Evolutionary conservation across 345 rosid genomes (phyloP), one percentile per base, ranked within the genome.

Genomic region (Geranium rotundifolium): DNA sequence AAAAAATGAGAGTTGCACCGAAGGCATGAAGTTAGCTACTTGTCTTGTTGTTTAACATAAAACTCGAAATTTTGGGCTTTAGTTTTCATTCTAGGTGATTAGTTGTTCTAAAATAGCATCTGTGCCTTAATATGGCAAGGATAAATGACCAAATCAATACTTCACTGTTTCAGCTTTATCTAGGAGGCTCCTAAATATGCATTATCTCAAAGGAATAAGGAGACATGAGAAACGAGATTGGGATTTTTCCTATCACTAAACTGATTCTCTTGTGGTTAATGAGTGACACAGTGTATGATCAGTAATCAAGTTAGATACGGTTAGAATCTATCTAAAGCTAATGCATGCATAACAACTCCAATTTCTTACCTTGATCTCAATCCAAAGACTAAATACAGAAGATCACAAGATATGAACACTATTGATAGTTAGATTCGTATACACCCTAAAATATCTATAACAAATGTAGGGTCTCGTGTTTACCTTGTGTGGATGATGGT

Each of bases 401-500:
- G 41, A 34, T 34, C 41, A 34, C 10, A 46, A 46, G 52, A 46
- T 9, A 46, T 46, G 52, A 34, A 17, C 31, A 56, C 57, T 29
- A 10, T 65, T 18, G 5, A 68, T n/a, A 34, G 31, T 61, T 15
- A 4, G 37, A 71, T 65, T 30, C 20, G 29, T 49, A 46, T 46
- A 1, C 39, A 30, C 1, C 19, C 59, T 63, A 67, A 19, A 37
- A 37, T 37, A 41, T 19, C 31, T 13, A 13, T 19, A 39, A 1
- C 49, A 57, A n/a, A 23, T 19, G 31, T 29, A 13, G 10, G 62
- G 46, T 1, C 61, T 60, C 16, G 29, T 17, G 69, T 65, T 34
- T 84, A 87, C 95, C 95, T 62, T 67, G 70, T 31, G 84, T 72
- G 64, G 80, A 72, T 68, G 86, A 63, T 17, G 81, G 69, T 66